Base-by-base conservation (phyloP, 2,329 filamentous ascomycete species). In the Chaetothyriales sp. region DNA sequence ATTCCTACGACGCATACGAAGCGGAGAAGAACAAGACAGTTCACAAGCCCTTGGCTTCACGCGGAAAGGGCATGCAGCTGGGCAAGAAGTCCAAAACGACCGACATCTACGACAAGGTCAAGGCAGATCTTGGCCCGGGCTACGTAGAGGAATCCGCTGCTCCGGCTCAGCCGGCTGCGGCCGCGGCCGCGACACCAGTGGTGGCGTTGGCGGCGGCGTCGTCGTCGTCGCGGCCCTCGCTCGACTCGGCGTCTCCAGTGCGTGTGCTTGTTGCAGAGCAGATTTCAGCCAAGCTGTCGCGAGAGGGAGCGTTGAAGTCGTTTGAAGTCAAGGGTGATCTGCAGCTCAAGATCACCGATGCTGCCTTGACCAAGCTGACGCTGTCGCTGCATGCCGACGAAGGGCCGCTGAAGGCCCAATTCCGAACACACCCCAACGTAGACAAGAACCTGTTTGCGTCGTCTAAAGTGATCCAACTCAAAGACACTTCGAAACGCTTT, bases 11-110 rank as follows among this genome's bases (percentile, higher is more conserved):
- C 69, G 85, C 81, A 33, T 98, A 98, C 68, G 89, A 95, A 69
- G 89, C 89, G 1, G 92, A 95, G 70, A 97, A 95, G 81, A 95
- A 95, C 74, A 95, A 95, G 73, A 74, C 82, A 1, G 85, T 81
- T 65, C 81, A 81, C 71, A 94, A 92, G 55, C 66, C 70, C 18
- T 52, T 73, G 28, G 65, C 86, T 48, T 79, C 83, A 54, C 88
- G 94, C 71, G 46, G 55, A 18, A 98, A 98, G 75, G 92, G 92
- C 61, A 98, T 98, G 94, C 90, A 97, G 70, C 76, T 98, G 52
- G 92, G 92, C 70, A 97, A 97, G 76, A 98, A 98, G 74, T 94
- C 87, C 55, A 97, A 97, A 75, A 89, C 87, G 19, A 94, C 86
- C 28, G 90, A 94, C 68, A 95, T 97, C 77, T 97, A 94, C 67